phyloP scores from a whole-genome alignment of 2,329 filamentous ascomycete species.

The Thielaviopsis punctulata region DNA sequence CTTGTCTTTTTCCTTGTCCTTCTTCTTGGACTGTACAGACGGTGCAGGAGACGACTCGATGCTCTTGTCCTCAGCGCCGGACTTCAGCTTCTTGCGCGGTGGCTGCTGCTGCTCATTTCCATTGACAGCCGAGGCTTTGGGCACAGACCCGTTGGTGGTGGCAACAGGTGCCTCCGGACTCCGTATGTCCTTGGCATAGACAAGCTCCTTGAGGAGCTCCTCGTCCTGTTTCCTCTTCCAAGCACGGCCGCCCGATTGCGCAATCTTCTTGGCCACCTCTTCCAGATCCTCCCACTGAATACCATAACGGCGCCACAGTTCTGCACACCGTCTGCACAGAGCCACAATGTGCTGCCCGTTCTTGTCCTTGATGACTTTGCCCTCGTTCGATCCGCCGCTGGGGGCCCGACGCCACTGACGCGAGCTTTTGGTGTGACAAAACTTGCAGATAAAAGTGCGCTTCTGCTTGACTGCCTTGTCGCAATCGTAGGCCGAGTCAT shows the following conservation, averaged over 20 bases:
- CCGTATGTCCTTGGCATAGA: conserved; percentile 39
- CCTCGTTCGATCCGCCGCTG: conserved; percentile 45
- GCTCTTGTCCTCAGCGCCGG: conserved; percentile 25
- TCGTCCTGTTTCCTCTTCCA: conserved; percentile 86
- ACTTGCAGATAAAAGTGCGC: conserved; percentile 81
- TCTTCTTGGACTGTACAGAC: conserved; percentile 29
- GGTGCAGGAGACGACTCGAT: conserved; percentile 27
- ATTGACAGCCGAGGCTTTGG: conserved; percentile 6
- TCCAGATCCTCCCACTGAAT: conserved; percentile 93
- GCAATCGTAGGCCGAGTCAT: conserved; percentile 90
- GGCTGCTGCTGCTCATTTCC: conserved; percentile 31
- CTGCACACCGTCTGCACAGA: conserved; percentile 76
- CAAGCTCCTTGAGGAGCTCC: conserved; percentile 62
- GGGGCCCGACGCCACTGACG: conserved; percentile 87
- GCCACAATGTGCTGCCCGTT: conserved; percentile 58
- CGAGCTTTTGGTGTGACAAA: conserved; percentile 64
- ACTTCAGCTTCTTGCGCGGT: conserved; percentile 49
- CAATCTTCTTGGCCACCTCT: conserved; percentile 75
- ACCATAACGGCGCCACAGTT: conserved; percentile 88
- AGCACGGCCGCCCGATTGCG: conserved; percentile 59
- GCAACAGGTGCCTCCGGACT: conserved; percentile 9
- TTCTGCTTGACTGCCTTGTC: conserved; percentile 68
- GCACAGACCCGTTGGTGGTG: conserved; percentile 12
- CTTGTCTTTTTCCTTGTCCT: neutral
- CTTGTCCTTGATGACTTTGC: conserved; percentile 56